A percentile compares a stretch with the other conserved stretches of the same genome.
phyloP scores from a whole-genome alignment of 2,329 filamentous ascomycete genomes.

The Alternaria incomplexa region DNA sequence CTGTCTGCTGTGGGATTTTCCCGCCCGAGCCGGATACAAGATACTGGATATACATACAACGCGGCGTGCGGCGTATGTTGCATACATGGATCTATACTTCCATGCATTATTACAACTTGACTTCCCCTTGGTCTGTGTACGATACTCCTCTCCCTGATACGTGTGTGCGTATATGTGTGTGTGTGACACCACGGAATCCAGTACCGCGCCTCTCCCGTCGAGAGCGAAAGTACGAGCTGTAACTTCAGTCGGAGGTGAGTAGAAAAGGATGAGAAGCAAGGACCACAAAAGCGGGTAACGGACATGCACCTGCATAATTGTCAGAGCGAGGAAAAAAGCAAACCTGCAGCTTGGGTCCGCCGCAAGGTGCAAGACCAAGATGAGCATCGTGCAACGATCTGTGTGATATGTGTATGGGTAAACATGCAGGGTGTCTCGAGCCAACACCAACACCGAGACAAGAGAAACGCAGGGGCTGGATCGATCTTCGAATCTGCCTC shows the following conservation, averaged over 20 bases:
- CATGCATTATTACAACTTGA: neutral
- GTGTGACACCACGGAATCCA: neutral
- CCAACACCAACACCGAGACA: neutral
- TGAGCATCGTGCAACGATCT: neutral
- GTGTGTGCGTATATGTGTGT: neutral
- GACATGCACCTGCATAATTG: neutral
- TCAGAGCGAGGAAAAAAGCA: neutral
- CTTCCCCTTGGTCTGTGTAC: neutral
- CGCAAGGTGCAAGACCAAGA: neutral
- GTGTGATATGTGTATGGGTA: neutral
- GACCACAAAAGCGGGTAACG: neutral
- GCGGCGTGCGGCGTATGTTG: neutral
- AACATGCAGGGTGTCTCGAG: neutral
- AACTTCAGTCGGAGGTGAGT: neutral
- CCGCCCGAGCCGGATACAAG: neutral
- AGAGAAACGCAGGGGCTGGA: neutral
- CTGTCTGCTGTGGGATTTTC: neutral
- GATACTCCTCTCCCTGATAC: neutral
- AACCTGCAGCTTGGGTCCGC: neutral
- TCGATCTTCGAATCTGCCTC: neutral
- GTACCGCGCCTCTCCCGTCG: neutral
- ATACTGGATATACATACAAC: neutral
- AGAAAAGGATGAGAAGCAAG: neutral
- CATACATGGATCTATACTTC: neutral
- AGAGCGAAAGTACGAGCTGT: neutral